These are phyloP conservation scores for Capillidium heterosporum DNA, from an alignment of 371 early-diverging fungal species.

Conservation along the genomic window DNA sequence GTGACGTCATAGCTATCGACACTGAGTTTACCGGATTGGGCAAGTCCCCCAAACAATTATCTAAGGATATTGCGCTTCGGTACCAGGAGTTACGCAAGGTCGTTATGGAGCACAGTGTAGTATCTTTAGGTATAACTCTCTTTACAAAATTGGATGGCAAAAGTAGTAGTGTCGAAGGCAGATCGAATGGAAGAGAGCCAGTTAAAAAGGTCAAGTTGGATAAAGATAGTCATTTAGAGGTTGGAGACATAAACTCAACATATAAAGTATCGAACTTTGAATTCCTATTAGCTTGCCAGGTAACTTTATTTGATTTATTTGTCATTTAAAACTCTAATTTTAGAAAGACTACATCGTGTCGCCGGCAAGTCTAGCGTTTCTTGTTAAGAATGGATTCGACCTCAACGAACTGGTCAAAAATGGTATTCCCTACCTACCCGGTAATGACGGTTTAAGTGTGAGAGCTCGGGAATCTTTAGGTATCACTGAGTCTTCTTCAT, in stretches of 20 bases:
- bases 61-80: conserved; percentile 40
- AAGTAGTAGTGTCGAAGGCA: not conserved
- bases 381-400: conserved; percentile 67
- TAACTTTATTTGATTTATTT: conserved; percentile 2
- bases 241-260: conserved; percentile 8
- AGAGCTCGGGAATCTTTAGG: too few relatives aligned
- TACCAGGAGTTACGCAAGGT: conserved; percentile 46
- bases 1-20: conserved; percentile 50
- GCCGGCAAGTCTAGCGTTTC: conserved; percentile 48
- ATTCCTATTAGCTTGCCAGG: conserved; percentile 26
- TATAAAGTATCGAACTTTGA: conserved; percentile 29
- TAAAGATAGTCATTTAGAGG: not conserved
- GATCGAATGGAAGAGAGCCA: not conserved
- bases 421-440: conserved; percentile 36
- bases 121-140: conserved; percentile 60
- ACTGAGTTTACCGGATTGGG: conserved; percentile 78
- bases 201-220: not conserved
- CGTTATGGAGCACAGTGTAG: conserved; percentile 47
- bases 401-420: conserved; percentile 47
- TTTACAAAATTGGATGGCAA: conserved; percentile 18
- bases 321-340: conserved; percentile 10
- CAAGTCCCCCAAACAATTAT: not conserved
- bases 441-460: conserved; percentile 1
- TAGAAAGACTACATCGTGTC: conserved; percentile 26
- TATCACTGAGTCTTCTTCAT: too few relatives aligned